A percentile compares a stretch with the other conserved stretches of the same genome.
These are phyloP conservation scores for Scutellaria minor DNA, from an alignment of 257 asterid species.

Conservation along the genomic window DNA sequence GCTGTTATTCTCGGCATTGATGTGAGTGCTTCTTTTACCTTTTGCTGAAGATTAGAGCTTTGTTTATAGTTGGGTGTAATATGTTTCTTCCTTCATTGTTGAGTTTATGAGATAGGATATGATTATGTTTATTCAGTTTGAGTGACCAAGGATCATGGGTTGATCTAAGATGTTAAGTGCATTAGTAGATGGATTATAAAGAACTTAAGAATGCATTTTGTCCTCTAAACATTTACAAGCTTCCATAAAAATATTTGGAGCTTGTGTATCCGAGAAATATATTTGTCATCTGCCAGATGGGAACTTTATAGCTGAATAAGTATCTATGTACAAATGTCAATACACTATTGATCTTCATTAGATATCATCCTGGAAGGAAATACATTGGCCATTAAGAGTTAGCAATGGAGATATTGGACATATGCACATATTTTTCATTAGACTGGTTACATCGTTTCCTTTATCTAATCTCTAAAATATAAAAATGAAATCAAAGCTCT, in stretches of 20 bases:
- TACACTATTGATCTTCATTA: background rate
- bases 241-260: background rate
- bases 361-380: background rate
- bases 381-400: slow-evolving; percentile 14
- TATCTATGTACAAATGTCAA: background rate
- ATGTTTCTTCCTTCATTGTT: slow-evolving; percentile 4
- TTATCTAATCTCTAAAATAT: background rate
- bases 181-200: background rate
- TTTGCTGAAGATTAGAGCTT: slow-evolving; percentile 32
- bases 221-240: background rate
- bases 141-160: background rate
- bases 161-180: background rate
- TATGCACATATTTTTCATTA: background rate
- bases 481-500: background rate
- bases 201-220: slow-evolving; percentile 16
- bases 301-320: background rate
- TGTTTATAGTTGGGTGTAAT: background rate
- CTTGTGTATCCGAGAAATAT: background rate
- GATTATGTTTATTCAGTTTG: background rate
- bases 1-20: slow-evolving; percentile 78
- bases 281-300: background rate
- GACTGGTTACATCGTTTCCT: slow-evolving; percentile 2
- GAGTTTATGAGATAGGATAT: background rate
- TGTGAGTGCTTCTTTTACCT: slow-evolving; percentile 48
- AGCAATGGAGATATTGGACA: background rate